Percentiles rank a stretch among this genome's conserved stretches.
These are phyloP conservation scores for Mrakia gelida DNA, from an alignment of 768 basidiomycete genomes.

Conservation along the genomic window DNA sequence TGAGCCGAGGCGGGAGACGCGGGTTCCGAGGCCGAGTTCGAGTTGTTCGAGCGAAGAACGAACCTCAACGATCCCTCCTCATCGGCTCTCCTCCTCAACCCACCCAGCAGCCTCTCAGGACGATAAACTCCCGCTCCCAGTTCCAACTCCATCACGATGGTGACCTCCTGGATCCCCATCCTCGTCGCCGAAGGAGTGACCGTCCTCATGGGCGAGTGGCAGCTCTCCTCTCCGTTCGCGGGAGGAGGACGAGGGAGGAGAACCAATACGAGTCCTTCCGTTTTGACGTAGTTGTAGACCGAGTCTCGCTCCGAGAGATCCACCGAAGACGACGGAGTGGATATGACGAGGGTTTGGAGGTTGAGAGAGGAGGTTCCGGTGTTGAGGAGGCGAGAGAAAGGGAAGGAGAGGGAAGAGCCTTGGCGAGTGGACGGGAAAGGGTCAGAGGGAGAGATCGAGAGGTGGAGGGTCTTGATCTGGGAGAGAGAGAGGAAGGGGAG, in stretches of 20 bases:
- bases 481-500: background rate
- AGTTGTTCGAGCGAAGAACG: background rate
- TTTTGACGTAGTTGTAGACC: background rate
- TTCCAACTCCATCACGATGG: background rate
- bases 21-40: background rate
- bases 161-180: background rate
- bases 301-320: background rate
- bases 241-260: background rate
- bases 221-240: background rate
- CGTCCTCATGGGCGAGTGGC: background rate
- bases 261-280: background rate
- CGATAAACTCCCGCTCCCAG: background rate
- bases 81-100: background rate
- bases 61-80: background rate
- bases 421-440: background rate
- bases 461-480: background rate
- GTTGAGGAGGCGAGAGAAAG: constrained; percentile 1
- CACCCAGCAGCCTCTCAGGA: background rate
- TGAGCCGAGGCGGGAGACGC: background rate
- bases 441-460: background rate
- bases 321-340: background rate
- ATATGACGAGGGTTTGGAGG: background rate
- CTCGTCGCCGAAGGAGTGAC: background rate
- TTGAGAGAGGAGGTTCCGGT: constrained; percentile 1
- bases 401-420: background rate